Conservation (phyloP, 169 alveolate genomes). For the Amoebophrya sp. region DNA sequence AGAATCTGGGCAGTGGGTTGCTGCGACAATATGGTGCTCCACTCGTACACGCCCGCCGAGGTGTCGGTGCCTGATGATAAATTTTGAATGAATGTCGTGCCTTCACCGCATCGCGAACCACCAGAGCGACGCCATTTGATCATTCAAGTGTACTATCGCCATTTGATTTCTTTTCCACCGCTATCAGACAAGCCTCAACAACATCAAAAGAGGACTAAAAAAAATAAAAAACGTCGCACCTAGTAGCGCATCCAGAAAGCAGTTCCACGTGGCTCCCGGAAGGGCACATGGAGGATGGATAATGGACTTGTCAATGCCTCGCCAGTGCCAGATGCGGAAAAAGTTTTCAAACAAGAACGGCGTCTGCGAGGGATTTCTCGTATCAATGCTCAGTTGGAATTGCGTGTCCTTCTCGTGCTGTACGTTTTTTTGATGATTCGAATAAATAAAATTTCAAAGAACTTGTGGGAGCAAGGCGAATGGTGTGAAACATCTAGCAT, state of each 20-base stretch:
- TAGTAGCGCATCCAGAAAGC: background rate
- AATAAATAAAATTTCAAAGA: no score
- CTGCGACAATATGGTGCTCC: background rate
- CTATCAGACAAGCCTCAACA: no score
- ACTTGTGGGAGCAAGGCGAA: no score
- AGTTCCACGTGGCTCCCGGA: background rate
- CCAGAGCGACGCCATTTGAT: no score
- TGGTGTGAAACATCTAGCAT: no score
- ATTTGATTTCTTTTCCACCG: no score
- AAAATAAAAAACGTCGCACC: background rate
- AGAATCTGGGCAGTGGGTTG: background rate
- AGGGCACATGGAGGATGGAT: background rate
- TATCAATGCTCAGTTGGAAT: background rate
- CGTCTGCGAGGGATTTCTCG: background rate
- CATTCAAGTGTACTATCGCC: no score
- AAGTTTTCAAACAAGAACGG: background rate
- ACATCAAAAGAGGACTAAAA: background rate
- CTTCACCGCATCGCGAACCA: no score
- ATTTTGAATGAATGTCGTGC: no score
- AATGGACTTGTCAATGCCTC: background rate
- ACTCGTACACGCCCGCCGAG: background rate
- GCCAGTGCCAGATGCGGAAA: background rate
- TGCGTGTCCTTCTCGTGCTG: background rate
- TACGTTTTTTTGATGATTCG: background rate
- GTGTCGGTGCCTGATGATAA: background rate